Conservation (phyloP, 73 alveolate genomes). For the Breviolum minutum region DNA sequence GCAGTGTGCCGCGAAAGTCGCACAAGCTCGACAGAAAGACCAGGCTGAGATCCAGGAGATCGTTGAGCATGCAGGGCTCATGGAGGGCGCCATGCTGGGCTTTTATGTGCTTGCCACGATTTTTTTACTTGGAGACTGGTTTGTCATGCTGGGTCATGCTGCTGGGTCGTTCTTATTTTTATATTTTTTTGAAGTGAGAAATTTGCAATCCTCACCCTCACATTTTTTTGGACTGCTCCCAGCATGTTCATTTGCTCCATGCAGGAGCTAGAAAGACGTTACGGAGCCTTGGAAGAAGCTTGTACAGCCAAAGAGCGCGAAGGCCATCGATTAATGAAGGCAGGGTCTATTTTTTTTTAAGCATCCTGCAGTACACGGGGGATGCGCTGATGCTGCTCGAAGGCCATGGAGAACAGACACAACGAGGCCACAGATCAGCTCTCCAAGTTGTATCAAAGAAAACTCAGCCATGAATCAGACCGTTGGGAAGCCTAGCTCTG, state of each 20-base stretch:
- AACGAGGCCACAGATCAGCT: slow-evolving; percentile 56
- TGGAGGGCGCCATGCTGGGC: background rate
- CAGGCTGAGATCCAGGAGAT: slow-evolving; percentile 83
- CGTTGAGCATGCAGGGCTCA: background rate
- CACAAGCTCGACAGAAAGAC: slow-evolving; percentile 80
- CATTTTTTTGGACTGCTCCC: no score
- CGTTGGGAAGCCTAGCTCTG: background rate
- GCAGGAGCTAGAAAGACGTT: slow-evolving; percentile 19
- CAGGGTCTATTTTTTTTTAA: background rate
- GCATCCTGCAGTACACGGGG: background rate
- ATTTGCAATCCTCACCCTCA: background rate
- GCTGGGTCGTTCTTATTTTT: no score
- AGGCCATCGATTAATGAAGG: slow-evolving; percentile 31
- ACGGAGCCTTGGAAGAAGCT: slow-evolving; percentile 13
- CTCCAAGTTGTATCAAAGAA: slow-evolving; percentile 44
- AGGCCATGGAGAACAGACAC: slow-evolving; percentile 51
- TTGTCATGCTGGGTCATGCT: background rate
- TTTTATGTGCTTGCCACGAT: background rate
- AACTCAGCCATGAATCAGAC: slow-evolving; percentile 73
- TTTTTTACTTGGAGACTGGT: background rate
- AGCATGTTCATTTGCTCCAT: background rate
- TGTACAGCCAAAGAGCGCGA: slow-evolving; percentile 47
- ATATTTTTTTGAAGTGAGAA: background rate
- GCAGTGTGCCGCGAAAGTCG: slow-evolving; percentile 82
- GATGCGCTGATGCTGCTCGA: background rate